These are phyloP conservation scores for Ormosia emarginata DNA, from an alignment of 306 rosid genomes.

Conservation along the genomic window DNA sequence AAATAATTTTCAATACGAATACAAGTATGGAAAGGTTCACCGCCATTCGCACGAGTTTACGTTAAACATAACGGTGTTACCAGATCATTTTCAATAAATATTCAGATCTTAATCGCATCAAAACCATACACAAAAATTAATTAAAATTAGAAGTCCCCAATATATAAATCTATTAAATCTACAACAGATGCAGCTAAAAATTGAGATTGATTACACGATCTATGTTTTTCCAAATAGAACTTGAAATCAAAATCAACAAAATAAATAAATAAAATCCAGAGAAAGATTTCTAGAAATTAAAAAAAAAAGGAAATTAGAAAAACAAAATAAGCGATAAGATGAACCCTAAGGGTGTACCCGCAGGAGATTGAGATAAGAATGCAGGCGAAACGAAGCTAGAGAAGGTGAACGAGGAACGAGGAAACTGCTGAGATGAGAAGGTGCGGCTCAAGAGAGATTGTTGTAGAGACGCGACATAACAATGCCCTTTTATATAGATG, in stretches of 20 bases:
- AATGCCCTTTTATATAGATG: background rate
- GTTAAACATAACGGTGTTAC: background rate
- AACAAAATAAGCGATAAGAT: background rate
- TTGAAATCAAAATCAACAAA: background rate
- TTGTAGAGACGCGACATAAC: background rate
- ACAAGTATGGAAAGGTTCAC: background rate
- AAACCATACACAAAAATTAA: background rate
- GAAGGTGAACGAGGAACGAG: background rate
- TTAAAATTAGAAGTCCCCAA: background rate
- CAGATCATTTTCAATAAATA: background rate
- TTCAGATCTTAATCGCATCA: constrained; percentile 14
- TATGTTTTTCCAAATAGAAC: background rate
- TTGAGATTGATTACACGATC: background rate
- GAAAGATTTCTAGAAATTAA: background rate
- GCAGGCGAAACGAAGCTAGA: background rate
- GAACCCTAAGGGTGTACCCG: constrained; percentile 10
- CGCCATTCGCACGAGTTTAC: background rate
- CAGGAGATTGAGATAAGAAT: background rate
- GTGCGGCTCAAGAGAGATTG: background rate
- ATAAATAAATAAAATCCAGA: background rate
- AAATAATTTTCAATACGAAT: background rate
- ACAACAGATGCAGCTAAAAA: background rate
- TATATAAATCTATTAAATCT: constrained; percentile 5
- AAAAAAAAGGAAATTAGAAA: background rate
- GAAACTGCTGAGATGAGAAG: background rate